Percentiles rank a stretch among this genome's conserved stretches.
Evolutionary conservation across 257 asterid genomes (phyloP).

Genomic region (Capsicum chinense): DNA sequence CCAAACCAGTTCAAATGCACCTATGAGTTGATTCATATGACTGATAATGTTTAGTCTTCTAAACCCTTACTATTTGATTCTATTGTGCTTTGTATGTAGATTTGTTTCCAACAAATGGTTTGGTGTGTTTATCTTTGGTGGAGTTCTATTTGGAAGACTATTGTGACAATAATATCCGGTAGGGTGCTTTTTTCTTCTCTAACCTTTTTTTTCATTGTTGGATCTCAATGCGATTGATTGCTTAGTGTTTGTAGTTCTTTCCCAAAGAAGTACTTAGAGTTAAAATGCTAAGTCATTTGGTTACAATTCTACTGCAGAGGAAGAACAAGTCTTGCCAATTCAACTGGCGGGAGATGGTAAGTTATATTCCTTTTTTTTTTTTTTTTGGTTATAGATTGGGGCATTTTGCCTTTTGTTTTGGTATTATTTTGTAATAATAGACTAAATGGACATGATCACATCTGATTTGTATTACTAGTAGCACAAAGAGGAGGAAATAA

Average conservation of each 20-base stretch:
- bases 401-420: conserved; percentile 14
- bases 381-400: background rate
- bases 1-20: conserved; percentile 15
- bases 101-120: conserved; percentile 92
- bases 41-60: background rate
- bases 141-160: conserved; percentile 64
- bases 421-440: background rate
- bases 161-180: conserved; percentile 44
- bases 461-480: conserved; percentile 14
- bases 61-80: background rate
- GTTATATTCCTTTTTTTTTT: background rate
- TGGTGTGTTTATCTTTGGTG: conserved; percentile 77
- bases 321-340: conserved; percentile 5
- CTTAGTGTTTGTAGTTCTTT: background rate
- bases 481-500: conserved; percentile 30
- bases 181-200: background rate
- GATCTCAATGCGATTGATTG: background rate
- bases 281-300: background rate
- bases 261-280: background rate
- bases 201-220: background rate
- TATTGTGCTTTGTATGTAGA: conserved; percentile 40
- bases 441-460: conserved; percentile 14
- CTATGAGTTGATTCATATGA: background rate
- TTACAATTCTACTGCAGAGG: conserved; percentile 5
- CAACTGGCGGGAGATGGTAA: background rate